Evolutionary conservation across 495 filamentous ascomycete genomes (phyloP), one percentile per base, ranked within the genome.

Genomic region (Chaetomium fimeti): DNA sequence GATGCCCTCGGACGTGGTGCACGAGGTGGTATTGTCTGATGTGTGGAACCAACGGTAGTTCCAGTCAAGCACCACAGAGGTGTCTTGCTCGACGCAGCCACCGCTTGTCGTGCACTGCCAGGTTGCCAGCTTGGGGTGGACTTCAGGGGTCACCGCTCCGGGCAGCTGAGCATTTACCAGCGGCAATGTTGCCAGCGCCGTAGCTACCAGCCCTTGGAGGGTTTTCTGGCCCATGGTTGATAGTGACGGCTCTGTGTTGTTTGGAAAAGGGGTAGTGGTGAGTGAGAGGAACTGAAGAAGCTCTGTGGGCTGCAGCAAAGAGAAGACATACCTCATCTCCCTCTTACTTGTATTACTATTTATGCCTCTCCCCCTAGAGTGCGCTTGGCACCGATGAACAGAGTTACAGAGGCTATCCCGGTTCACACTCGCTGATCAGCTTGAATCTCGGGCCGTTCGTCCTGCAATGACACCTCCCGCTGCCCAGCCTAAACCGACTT

Each of bases 41-140:
- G 68, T 64, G 71, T 86, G 80, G 60, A 87, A 71, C 58, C 69
- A 72, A 45, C 83, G 84, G 54, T 79, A 74, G 15, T 77, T 70
- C 36, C 77, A 73, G 67, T 87, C 84, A 18, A 83, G 68, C 12
- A 84, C 83, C 36, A 86, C 69, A 25, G 72, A 74, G 53, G 77
- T 80, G n/a, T 74, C 71, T 56, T 77, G 65, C 43, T 69, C 75
- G 43, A 71, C 76, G 69, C 83, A 86, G 13, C 81, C 79, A 32
- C 75, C 76, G 24, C 68, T 67, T 7, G 69, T 73, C 9, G 79
- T 82, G 75, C 84, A 87, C 38, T 74, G 65, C 64, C 79, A 81
- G 12, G 82, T 81, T 3, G 67, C 73, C 38, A 87, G 64, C 60
- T 71, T 65, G 16, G 84, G 84, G 56, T 85, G 83, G 36, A 74